These are phyloP conservation scores for Fusarium piperis DNA, from an alignment of 2,329 filamentous ascomycete genomes.

Conservation along the genomic window DNA sequence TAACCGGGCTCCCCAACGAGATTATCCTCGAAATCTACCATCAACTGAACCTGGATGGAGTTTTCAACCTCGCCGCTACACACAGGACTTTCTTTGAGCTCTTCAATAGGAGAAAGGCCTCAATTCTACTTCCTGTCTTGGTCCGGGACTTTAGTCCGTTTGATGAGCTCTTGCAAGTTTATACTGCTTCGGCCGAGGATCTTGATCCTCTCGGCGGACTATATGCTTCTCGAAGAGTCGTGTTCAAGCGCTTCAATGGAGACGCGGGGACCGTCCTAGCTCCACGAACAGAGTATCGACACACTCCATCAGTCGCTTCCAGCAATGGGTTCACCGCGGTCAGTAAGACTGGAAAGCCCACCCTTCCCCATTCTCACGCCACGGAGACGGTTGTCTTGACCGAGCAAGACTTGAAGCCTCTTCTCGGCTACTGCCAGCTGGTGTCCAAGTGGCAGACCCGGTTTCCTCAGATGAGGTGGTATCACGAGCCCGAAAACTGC, in stretches of 20 bases:
- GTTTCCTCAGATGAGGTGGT: conserved; percentile 58
- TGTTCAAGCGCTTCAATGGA: conserved; percentile 50
- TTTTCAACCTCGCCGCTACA: conserved; percentile 51
- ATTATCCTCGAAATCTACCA: conserved; percentile 60
- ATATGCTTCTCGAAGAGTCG: conserved; percentile 52
- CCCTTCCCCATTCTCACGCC: background rate
- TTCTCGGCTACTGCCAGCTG: conserved; percentile 50
- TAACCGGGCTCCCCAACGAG: conserved; percentile 55
- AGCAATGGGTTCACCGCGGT: conserved; percentile 35
- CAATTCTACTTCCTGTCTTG: conserved; percentile 56
- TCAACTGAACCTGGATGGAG: conserved; percentile 53
- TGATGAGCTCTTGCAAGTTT: conserved; percentile 57
- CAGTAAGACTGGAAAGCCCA: conserved; percentile 33
- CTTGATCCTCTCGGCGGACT: conserved; percentile 43
- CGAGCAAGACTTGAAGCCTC: conserved; percentile 45
- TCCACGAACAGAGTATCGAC: conserved; percentile 18
- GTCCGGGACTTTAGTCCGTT: conserved; percentile 55
- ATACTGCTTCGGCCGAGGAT: conserved; percentile 54
- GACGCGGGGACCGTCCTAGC: conserved; percentile 45
- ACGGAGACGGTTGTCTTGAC: conserved; percentile 44
- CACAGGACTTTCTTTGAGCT: conserved; percentile 53
- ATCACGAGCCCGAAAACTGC: conserved; percentile 55
- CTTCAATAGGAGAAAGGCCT: conserved; percentile 52
- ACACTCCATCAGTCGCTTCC: background rate
- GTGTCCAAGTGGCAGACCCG: conserved; percentile 52